Evolutionary conservation across 108 stramenopile genomes (phyloP).

Genomic region (Craspedostauros australis): DNA sequence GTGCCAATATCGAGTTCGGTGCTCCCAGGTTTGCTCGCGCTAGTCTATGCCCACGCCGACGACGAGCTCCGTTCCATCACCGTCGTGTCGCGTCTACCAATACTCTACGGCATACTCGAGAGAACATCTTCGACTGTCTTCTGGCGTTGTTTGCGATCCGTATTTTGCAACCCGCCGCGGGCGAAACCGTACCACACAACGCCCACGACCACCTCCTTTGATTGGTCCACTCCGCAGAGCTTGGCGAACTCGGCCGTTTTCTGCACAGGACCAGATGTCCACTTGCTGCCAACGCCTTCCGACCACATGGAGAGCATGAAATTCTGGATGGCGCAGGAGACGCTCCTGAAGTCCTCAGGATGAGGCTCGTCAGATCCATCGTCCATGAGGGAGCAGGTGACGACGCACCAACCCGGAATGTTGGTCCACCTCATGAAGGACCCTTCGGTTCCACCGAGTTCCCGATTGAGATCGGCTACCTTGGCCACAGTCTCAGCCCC

Average conservation of each 20-base stretch:
- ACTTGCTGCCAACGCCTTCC: constrained; percentile 69
- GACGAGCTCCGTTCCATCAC: no score
- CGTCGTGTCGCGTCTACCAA: not conserved
- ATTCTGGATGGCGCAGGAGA: constrained; percentile 62
- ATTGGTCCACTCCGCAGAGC: constrained; percentile 53
- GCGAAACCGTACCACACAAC: constrained; percentile 73
- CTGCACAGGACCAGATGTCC: constrained; percentile 65
- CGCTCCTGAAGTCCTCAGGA: constrained; percentile 56
- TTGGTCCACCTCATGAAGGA: constrained; percentile 41
- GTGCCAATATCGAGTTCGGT: no score
- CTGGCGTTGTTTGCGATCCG: constrained; percentile 40
- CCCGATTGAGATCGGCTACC: constrained; percentile 31
- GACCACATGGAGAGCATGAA: constrained; percentile 61
- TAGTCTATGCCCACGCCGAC: no score
- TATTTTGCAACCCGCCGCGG: constrained; percentile 43
- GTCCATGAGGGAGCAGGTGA: constrained; percentile 36
- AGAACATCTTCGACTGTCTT: constrained; percentile 60
- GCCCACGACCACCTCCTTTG: constrained; percentile 48
- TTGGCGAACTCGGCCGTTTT: constrained; percentile 54
- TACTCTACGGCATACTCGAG: constrained; percentile 33
- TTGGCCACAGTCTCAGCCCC: constrained; percentile 52
- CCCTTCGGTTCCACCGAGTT: not conserved
- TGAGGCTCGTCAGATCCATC: constrained; percentile 11
- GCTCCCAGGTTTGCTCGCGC: no score
- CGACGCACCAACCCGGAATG: constrained; percentile 66